These are phyloP conservation scores for Saccharum hybrid DNA, from an alignment of 202 grass and related monocot genomes.

Conservation along the genomic window DNA sequence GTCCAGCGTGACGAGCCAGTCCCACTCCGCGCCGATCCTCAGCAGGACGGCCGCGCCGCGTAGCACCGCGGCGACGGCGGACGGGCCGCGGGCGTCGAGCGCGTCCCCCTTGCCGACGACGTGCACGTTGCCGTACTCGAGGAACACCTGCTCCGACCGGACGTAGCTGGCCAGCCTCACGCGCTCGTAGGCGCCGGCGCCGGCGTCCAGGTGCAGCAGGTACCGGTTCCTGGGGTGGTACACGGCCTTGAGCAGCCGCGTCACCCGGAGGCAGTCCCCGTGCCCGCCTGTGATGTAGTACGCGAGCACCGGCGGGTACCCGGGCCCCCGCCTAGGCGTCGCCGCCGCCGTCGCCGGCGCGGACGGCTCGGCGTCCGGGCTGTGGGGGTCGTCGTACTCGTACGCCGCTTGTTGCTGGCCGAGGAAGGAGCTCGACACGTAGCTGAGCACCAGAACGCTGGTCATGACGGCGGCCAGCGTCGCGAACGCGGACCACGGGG, in stretches of 20 bases:
- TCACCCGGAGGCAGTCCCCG: slow-evolving; percentile 60
- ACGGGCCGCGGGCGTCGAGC: slow-evolving; percentile 65
- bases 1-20: slow-evolving; percentile 86
- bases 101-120: slow-evolving; percentile 61
- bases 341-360: background rate
- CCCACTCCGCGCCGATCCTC: slow-evolving; percentile 65
- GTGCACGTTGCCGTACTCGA: slow-evolving; percentile 71
- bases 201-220: slow-evolving; percentile 85
- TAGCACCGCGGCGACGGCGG: slow-evolving; percentile 64
- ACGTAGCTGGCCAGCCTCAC: slow-evolving; percentile 53
- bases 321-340: slow-evolving; percentile 26
- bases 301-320: slow-evolving; percentile 65
- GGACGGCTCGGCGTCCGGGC: slow-evolving; percentile 3
- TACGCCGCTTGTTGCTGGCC: slow-evolving; percentile 2
- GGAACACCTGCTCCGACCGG: slow-evolving; percentile 55
- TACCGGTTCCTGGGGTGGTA: slow-evolving; percentile 89
- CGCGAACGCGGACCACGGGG: slow-evolving; percentile 41
- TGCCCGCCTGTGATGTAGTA: slow-evolving; percentile 76
- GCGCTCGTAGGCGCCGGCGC: slow-evolving; percentile 59
- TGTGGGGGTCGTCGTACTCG: slow-evolving; percentile 40
- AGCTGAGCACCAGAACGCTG: slow-evolving; percentile 33
- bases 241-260: slow-evolving; percentile 75
- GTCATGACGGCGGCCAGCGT: slow-evolving; percentile 47
- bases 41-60: slow-evolving; percentile 70
- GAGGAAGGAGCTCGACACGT: slow-evolving; percentile 43